Evolutionary conservation across 768 basidiomycete genomes (phyloP), one percentile per base, ranked within the genome.

Genomic region (Mycena leptocephala): DNA sequence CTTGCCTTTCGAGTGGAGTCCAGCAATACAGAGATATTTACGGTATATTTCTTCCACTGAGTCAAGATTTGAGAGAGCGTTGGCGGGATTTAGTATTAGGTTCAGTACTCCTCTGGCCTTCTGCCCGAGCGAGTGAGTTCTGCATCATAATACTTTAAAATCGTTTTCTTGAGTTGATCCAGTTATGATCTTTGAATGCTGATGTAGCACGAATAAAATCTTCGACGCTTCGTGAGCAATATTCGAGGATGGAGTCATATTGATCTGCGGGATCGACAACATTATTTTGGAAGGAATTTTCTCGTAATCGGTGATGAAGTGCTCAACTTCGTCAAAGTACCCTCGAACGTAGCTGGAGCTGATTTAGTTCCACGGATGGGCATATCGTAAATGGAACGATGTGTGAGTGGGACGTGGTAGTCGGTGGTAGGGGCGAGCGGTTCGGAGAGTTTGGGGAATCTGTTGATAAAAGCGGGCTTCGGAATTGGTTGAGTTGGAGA

Each of bases 31-130:
- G 8, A 62, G n/a, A 28, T 62, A 62, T 41, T 62, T 62, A 6
- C 35, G 35, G 39, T 62, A 62, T 62, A 62, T 10, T 28, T 39
- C n/a, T 62, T 62, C 61, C 61, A 62, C 28, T 62, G 61, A 24
- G 61, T 62, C 39, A 62, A 41, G n/a, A 37, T 62, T 62, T 62
- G 24, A 39, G 39, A 1, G 61, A 39, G 13, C 24, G 35, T 20
- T 41, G 61, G 8, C 61, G 37, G 7, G 35, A 24, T 41, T 62
- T 62, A 62, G 10, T 5, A 41, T 41, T 20, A 62, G 35, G 20
- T 62, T 62, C 18, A 62, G 11, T 10, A 39, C 61, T 62, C 61
- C 26, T 41, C 24, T 9, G 61, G 61, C 32, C 61, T n/a, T 39
- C 26, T 8, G 22, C 37, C 39, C 26, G 61, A 62, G 9, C 39